Base-by-base conservation (phyloP, 306 rosid species). In the Crotalaria pallida region DNA sequence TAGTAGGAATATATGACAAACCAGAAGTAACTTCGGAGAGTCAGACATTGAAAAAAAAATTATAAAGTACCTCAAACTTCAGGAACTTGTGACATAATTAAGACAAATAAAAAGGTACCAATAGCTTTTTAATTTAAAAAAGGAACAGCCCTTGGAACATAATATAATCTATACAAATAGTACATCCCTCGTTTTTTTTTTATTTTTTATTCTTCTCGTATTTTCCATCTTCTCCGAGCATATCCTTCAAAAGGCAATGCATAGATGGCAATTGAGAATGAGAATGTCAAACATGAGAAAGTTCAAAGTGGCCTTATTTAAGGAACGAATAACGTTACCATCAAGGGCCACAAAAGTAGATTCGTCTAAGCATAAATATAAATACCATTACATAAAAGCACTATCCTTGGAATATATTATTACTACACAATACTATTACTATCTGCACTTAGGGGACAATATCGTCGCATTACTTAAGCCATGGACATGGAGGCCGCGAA, bases 281-380 rank as follows among this genome's bases (percentile, higher is more conserved):
- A 31, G 36, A 65, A 76, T 58, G 57, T 56, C 68, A 41, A 74
- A 58, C n/a, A n/a, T 10, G 49, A 38, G 21, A 60, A 63, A 13
- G 57, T 74, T 38, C 58, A 67, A 51, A 71, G 68, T 81, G 81
- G 57, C 44, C 67, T 71, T 76, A 71, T 69, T 57, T 16, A 69
- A 13, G 7, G 51, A 58, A 16, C 52, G 10, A 43, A 62, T 60
- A 61, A 51, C 60, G 41, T 58, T 55, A 22, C 59, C 58, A 33
- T 27, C 36, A 69, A 52, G 82, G 38, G 48, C 53, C 26, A 43
- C 17, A 31, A 72, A 21, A 77, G 58, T 19, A 63, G 58, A 60
- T 56, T 71, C 74, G 17, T 22, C 7, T 21, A 26, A 49, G 65
- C 66, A 67, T 66, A 76, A 19, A 58, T 66, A 67, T 66, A 76